Evolutionary conservation across 2,329 filamentous ascomycete species (phyloP), one percentile per base, ranked within the genome.

Genomic region (Annulohypoxylon truncatum): DNA sequence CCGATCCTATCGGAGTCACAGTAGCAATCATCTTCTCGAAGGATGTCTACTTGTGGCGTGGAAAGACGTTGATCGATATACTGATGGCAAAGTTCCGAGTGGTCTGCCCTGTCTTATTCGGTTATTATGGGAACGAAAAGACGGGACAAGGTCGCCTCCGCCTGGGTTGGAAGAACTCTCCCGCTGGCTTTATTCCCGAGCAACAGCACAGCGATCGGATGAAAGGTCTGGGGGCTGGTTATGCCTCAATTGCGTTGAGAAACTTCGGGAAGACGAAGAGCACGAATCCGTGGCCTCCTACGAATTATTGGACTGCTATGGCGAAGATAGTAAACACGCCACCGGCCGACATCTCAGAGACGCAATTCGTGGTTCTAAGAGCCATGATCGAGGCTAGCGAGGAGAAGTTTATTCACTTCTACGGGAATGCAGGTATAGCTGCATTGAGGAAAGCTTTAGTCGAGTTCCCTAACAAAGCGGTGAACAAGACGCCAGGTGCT

Each of bases 21-120:
- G 85, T 90, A 0, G 91, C 90, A 5, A 88, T 90, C 68, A 85
- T 96, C 28, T 95, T 96, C 76, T 90, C 92, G 0, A 84, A 86
- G 55, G 83, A 87, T 15, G 84, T 87, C 13, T 91, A 92, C 74
- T 82, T 86, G 57, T 92, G 89, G 84, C 85, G 89, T 53, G 90
- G 88, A 7, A 79, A 85, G 50, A 85, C 90, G 0, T 83, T 97
- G 62, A 90, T 93, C 55, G 92, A 96, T 75, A 92, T 98, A 64
- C 83, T 98, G 28, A 90, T 97, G 74, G 90, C 94, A 58, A 97
- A 98, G 78, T 92, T 92, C 74, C 89, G 94, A 64, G 84, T 92
- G 13, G 84, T 88, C 2, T 97, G 93, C 73, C 95, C 96, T 0
- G 90, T 94, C 1, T 82, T 99, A 0, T 98, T 96, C 76, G 95